Base-by-base conservation (phyloP, 371 early-diverging fungal genomes). In the Lichtheimia corymbifera region DNA sequence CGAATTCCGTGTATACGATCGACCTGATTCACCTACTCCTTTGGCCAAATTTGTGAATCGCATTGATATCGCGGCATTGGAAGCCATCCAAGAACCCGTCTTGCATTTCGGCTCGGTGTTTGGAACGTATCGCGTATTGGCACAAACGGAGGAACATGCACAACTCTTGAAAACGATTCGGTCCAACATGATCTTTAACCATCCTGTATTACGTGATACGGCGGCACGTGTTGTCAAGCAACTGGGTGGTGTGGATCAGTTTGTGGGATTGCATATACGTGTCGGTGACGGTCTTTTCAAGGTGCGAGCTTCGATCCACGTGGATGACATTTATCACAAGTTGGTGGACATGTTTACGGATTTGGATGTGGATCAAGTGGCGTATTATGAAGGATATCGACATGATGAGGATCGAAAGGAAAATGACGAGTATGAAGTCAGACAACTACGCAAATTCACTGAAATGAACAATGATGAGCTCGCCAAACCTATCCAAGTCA, bases 41-140 rank as follows among this genome's bases (percentile, higher is more conserved):
- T 50, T 83, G 25, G 72, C 76, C 51, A 63, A 66, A 35, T 87
- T 78, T 60, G 63, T 73, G 20, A 66, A 83, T 24, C 58, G 73
- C 2, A 50, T 83, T 20, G 76, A 83, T 17, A 28, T 86, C 1
- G 66, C 68, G 0, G 71, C 76, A 1, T 64, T 86, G 15, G 67
- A 76, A 41, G 65, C 68, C 0, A 72, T 82, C 17, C 70, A 80
- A 1, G 68, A 73, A 25, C 58, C 50, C 5, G 63, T 86, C 0
- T 55, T 86, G n/a, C 84, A 83, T 43, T 83, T 86, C 60, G 82
- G 84, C 0, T 86, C 86, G 1, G 61, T 86, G 3, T 86, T 82
- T 72, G 84, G 83, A 0, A 69, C 73, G 0, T 80, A 83, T 44
- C 73, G 86, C 3, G 79, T 86, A 2, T 62, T 83, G 50, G 82